Evolutionary conservation across 2,329 filamentous ascomycete genomes (phyloP).

Genomic region (Pseudopyricularia javanii): DNA sequence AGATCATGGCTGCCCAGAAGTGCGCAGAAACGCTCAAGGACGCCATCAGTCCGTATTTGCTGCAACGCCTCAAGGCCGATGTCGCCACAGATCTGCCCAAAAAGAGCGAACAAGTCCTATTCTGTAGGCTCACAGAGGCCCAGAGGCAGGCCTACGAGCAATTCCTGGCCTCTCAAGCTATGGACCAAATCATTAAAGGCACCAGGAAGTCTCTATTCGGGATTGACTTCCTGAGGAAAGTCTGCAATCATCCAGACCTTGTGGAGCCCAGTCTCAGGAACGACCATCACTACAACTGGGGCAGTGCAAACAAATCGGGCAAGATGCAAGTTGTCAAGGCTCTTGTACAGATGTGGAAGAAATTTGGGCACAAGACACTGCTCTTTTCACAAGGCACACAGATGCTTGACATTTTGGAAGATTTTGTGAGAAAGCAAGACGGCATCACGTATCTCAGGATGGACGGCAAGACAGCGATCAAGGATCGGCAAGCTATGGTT

Average conservation of each 20-base stretch:
- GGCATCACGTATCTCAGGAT: constrained; percentile 72
- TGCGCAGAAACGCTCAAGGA: constrained; percentile 92
- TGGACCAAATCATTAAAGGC: constrained; percentile 66
- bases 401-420: constrained; percentile 90
- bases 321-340: constrained; percentile 95
- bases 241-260: constrained; percentile 95
- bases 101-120: constrained; percentile 92
- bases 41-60: constrained; percentile 81
- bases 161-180: constrained; percentile 73
- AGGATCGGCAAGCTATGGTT: constrained; percentile 77
- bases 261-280: constrained; percentile 38
- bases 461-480: constrained; percentile 86
- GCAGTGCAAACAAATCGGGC: constrained; percentile 66
- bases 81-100: constrained; percentile 88
- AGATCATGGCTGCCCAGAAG: constrained; percentile 88
- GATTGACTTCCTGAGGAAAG: constrained; percentile 85
- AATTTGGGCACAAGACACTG: constrained; percentile 81
- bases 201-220: constrained; percentile 75
- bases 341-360: constrained; percentile 78
- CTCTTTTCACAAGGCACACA: constrained; percentile 88
- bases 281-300: constrained; percentile 57
- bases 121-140: constrained; percentile 76
- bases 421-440: constrained; percentile 56
- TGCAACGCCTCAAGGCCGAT: constrained; percentile 87
- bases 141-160: constrained; percentile 72